Evolutionary conservation across 139 green algal species (phyloP).

Genomic region (Zygnema circumcarinatum): DNA sequence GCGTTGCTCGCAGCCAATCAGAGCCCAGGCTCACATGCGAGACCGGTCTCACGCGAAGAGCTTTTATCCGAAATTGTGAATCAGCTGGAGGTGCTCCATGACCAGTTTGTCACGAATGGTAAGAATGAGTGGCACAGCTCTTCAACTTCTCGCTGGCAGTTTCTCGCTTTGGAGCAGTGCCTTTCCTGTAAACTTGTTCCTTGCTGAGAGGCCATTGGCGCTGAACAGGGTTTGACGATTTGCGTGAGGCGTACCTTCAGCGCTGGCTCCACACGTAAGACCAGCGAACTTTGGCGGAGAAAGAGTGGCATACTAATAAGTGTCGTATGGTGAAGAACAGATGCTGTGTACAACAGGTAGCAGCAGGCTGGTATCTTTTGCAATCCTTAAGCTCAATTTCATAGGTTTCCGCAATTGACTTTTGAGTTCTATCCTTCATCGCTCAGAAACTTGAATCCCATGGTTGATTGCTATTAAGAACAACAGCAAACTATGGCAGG

Average conservation of each 20-base stretch:
- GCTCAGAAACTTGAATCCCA: no score
- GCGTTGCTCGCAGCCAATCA: conserved; percentile 63
- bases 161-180: neutral
- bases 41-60: conserved; percentile 12
- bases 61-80: conserved; percentile 67
- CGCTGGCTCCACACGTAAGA: conserved; percentile 48
- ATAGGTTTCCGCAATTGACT: no score
- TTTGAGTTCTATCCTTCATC: no score
- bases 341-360: no score
- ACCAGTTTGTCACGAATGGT: conserved; percentile 66
- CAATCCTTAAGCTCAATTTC: no score
- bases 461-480: no score
- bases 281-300: no score
- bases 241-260: conserved; percentile 31
- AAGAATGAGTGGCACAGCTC: neutral
- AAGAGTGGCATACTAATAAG: no score
- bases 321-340: no score
- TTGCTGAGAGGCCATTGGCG: neutral
- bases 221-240: conserved; percentile 32
- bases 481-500: no score
- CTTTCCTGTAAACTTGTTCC: neutral
- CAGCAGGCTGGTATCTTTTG: no score
- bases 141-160: neutral
- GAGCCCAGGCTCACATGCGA: neutral
- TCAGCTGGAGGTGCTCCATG: conserved; percentile 69